A percentile compares a stretch with the other conserved stretches of the same genome.
Conservation (phyloP, 2,329 filamentous ascomycete genomes). For the Exserohilum turcica region DNA sequence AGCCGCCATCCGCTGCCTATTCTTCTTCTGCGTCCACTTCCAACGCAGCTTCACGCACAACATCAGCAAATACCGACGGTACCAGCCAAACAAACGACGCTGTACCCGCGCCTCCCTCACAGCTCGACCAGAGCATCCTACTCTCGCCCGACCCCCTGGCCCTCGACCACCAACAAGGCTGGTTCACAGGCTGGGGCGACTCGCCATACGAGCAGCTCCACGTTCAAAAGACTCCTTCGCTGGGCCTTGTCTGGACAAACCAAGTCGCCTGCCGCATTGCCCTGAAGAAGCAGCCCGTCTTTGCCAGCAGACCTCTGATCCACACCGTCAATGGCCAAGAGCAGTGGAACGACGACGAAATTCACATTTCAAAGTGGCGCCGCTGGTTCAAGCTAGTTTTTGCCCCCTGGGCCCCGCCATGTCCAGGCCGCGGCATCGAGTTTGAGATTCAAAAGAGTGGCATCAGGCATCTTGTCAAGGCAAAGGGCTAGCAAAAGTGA, state of each 20-base stretch:
- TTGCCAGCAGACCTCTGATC: conserved; percentile 27
- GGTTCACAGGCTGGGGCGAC: conserved; percentile 96
- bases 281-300: conserved; percentile 71
- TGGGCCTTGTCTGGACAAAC: conserved; percentile 89
- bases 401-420: conserved; percentile 71
- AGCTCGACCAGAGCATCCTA: conserved; percentile 31
- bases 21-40: conserved; percentile 24
- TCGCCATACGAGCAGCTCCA: conserved; percentile 38
- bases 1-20: conserved; percentile 4
- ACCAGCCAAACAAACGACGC: conserved; percentile 27
- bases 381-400: conserved; percentile 90
- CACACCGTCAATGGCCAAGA: conserved; percentile 44
- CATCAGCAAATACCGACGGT: conserved; percentile 7
- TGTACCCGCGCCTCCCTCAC: conserved; percentile 18
- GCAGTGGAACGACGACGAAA: conserved; percentile 38
- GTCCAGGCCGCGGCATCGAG: conserved; percentile 62
- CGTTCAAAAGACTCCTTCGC: conserved; percentile 76
- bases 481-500: conserved; percentile 2
- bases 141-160: conserved; percentile 64
- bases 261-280: conserved; percentile 84
- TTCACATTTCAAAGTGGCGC: conserved; percentile 64
- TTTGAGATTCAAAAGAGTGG: conserved; percentile 67
- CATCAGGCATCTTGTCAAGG: conserved; percentile 28
- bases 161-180: conserved; percentile 88
- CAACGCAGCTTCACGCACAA: conserved; percentile 33